Conservation (phyloP, 306 rosid species). For the Prosopis cineraria region DNA sequence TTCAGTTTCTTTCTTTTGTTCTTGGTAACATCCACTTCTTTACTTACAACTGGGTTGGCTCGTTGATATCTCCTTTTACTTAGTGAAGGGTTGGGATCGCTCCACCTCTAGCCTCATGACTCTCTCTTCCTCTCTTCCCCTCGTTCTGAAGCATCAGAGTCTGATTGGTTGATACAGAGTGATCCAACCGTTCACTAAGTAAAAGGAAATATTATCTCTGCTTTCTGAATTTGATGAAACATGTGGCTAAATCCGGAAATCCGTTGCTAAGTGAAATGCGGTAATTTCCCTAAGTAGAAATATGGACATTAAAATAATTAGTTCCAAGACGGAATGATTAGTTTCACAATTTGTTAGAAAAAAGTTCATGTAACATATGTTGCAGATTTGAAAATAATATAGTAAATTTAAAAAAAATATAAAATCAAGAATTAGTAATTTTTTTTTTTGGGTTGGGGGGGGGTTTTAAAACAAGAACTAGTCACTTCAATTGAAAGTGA, state of each 20-base stretch:
- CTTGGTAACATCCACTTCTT: not conserved
- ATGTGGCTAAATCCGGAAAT: not conserved
- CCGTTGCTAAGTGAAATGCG: too few species aligned
- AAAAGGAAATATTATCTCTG: slow-evolving; percentile 17
- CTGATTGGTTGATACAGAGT: slow-evolving; percentile 17
- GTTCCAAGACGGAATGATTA: not conserved
- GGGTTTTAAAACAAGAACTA: too few species aligned
- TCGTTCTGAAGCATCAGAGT: not conserved
- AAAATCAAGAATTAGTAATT: not conserved
- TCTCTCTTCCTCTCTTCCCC: too few species aligned
- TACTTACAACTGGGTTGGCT: too few species aligned
- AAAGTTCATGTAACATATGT: too few species aligned
- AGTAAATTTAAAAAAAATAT: too few species aligned
- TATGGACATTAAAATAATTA: not conserved
- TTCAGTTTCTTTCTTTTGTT: too few species aligned
- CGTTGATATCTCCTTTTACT: slow-evolving; percentile 10
- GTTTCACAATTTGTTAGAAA: not conserved
- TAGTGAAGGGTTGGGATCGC: slow-evolving; percentile 30
- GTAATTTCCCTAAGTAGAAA: not conserved
- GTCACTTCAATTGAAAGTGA: too few species aligned
- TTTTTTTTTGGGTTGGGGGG: too few species aligned
- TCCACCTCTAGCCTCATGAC: not conserved
- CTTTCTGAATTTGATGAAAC: not conserved
- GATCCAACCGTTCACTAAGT: slow-evolving; percentile 48
- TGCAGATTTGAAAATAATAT: too few species aligned